These are phyloP conservation scores for Naganishia sp. DNA, from an alignment of 1,284 basidiomycete species.

Conservation along the genomic window DNA sequence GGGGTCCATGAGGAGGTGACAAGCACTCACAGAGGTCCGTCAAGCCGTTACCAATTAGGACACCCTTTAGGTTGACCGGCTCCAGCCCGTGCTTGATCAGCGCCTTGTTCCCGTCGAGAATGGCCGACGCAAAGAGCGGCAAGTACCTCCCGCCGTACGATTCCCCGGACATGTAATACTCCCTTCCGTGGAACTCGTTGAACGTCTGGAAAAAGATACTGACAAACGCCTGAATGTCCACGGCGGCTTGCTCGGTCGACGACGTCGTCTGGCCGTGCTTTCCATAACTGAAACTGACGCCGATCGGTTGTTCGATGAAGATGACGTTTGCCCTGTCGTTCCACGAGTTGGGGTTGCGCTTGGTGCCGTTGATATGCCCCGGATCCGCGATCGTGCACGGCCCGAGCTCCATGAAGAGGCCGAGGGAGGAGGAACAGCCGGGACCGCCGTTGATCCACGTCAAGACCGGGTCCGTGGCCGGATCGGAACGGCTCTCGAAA, in stretches of 20 bases:
- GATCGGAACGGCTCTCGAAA: conserved; percentile 72
- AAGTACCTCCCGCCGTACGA: conserved; percentile 74
- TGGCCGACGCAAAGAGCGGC: conserved; percentile 75
- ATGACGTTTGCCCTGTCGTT: conserved; percentile 56
- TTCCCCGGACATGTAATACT: conserved; percentile 70
- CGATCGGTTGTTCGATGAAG: conserved; percentile 57
- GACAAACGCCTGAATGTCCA: conserved; percentile 69
- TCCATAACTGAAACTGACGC: conserved; percentile 68
- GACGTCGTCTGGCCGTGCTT: conserved; percentile 65
- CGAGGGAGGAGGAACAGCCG: conserved; percentile 56
- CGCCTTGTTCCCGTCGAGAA: conserved; percentile 73
- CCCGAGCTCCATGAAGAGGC: conserved; percentile 58
- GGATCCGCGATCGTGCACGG: conserved; percentile 51
- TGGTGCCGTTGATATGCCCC: conserved; percentile 53
- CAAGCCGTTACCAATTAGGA: conserved; percentile 71
- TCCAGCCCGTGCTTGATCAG: conserved; percentile 64
- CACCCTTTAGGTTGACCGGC: conserved; percentile 74
- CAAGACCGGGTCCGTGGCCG: conserved; percentile 59
- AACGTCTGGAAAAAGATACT: conserved; percentile 75
- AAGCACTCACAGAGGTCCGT: conserved; percentile 51
- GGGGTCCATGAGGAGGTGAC: background rate
- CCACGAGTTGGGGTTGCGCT: conserved; percentile 56
- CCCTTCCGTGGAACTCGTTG: conserved; percentile 63
- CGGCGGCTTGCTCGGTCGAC: conserved; percentile 68
- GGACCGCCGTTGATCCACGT: conserved; percentile 55